Percentiles rank a stretch among this genome's conserved stretches.
Conservation (phyloP, 2,329 filamentous ascomycete species). For the Botrytis aclada region DNA sequence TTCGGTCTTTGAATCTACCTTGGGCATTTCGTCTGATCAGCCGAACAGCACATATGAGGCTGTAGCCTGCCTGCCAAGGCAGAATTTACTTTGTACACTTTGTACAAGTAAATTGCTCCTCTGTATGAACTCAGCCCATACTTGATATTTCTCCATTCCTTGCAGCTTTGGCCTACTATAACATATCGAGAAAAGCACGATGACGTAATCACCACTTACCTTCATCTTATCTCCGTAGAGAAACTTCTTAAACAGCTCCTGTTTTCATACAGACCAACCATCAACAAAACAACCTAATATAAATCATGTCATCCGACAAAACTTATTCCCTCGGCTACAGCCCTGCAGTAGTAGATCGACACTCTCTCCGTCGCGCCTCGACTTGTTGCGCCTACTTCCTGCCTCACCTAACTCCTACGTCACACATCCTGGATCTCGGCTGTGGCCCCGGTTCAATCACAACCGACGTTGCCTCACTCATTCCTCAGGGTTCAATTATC, state of each 20-base stretch:
- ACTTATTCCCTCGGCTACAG: constrained; percentile 14
- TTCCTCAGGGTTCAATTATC: constrained; percentile 5
- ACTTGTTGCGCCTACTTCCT: constrained; percentile 18
- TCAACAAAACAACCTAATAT: neutral
- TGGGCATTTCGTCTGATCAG: neutral
- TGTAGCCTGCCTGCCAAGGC: neutral
- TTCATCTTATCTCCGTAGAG: neutral
- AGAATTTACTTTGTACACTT: neutral
- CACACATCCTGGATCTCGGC: constrained; percentile 10
- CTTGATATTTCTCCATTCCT: no score
- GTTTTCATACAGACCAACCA: neutral
- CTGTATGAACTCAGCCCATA: neutral
- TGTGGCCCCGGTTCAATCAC: constrained; percentile 18
- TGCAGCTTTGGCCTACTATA: neutral
- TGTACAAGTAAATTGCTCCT: neutral
- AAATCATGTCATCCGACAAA: constrained; percentile 8
- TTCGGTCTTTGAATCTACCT: neutral
- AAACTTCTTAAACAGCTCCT: neutral
- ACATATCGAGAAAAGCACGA: neutral
- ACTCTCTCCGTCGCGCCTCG: constrained; percentile 13
- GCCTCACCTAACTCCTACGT: neutral
- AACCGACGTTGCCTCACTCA: constrained; percentile 1
- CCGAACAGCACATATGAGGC: neutral
- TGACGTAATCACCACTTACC: neutral
- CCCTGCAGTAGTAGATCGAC: neutral